phyloP scores from a whole-genome alignment of 805 yeast species.

The Ogataea degrootiae region DNA sequence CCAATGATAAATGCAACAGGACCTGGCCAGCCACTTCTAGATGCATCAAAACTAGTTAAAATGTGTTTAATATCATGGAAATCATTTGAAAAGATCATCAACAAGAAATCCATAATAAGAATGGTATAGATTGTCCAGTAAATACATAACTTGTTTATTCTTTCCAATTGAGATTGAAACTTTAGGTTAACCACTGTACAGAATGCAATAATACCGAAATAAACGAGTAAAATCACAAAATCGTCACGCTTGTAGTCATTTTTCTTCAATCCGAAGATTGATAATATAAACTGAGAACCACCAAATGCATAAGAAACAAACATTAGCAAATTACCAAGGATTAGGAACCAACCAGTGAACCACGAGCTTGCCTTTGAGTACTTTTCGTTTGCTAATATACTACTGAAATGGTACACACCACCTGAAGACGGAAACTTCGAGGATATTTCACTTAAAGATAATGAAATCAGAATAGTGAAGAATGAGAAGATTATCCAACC shows the following conservation, averaged over 20 bases:
- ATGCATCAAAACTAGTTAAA: conserved; percentile 63
- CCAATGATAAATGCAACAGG: conserved; percentile 72
- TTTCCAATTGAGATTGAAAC: conserved; percentile 56
- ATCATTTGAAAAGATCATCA: conserved; percentile 51
- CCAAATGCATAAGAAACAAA: conserved; percentile 69
- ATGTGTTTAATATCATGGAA: conserved; percentile 58
- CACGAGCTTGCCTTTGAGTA: conserved; percentile 60
- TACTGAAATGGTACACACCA: conserved; percentile 73
- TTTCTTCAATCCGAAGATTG: conserved; percentile 60
- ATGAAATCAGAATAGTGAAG: conserved; percentile 58
- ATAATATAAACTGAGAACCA: conserved; percentile 68
- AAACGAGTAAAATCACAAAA: conserved; percentile 51
- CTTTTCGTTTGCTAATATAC: conserved; percentile 56
- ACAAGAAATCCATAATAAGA: conserved; percentile 57
- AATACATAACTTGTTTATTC: conserved; percentile 63
- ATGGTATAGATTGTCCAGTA: conserved; percentile 73
- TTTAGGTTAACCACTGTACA: conserved; percentile 62
- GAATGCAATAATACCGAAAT: conserved; percentile 48
- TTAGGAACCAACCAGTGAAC: conserved; percentile 74
- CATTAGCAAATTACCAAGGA: conserved; percentile 76
- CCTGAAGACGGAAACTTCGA: conserved; percentile 76
- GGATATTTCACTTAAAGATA: conserved; percentile 72
- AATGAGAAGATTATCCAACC: conserved; percentile 69
- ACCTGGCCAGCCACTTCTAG: conserved; percentile 72
- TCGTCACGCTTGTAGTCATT: conserved; percentile 54